Conservation (phyloP, 2,329 filamentous ascomycete species). For the Xylariales sp. region DNA sequence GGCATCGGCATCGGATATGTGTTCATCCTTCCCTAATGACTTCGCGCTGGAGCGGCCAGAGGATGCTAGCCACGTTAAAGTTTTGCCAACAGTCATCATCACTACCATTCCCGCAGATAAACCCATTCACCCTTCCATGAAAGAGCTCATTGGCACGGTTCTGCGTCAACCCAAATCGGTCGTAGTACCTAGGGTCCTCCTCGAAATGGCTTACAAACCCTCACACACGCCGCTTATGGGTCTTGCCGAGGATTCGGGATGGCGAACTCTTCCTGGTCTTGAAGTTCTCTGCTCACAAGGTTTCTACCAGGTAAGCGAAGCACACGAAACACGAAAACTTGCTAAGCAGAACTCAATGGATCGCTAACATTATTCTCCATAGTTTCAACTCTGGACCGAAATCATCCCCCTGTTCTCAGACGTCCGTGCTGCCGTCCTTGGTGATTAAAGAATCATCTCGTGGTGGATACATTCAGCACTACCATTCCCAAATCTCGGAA, state of each 20-base stretch:
- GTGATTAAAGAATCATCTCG: constrained; percentile 16
- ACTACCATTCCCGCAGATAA: constrained; percentile 88
- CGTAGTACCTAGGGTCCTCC: constrained; percentile 52
- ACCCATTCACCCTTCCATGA: constrained; percentile 70
- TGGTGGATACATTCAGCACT: not conserved
- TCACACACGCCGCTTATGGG: constrained; percentile 78
- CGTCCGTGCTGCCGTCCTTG: constrained; percentile 58
- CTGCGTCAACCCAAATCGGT: constrained; percentile 35
- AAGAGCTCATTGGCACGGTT: constrained; percentile 55
- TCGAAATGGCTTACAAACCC: constrained; percentile 98
- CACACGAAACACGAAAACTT: not conserved
- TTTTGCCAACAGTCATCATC: constrained; percentile 67
- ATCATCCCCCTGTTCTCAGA: constrained; percentile 70
- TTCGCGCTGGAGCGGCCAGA: constrained; percentile 64
- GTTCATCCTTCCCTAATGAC: constrained; percentile 65
- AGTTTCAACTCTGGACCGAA: constrained; percentile 83
- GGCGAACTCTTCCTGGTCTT: constrained; percentile 79
- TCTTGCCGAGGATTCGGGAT: constrained; percentile 71
- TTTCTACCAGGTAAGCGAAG: constrained; percentile 69
- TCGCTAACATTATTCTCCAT: constrained; percentile 4
- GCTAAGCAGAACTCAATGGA: too few species aligned
- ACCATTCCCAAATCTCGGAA: too few species aligned
- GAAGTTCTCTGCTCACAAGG: constrained; percentile 88
- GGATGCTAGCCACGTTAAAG: constrained; percentile 40
- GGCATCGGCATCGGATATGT: constrained; percentile 63